Base-by-base conservation (phyloP, 345 rosid genomes). In the Populus simonii region DNA sequence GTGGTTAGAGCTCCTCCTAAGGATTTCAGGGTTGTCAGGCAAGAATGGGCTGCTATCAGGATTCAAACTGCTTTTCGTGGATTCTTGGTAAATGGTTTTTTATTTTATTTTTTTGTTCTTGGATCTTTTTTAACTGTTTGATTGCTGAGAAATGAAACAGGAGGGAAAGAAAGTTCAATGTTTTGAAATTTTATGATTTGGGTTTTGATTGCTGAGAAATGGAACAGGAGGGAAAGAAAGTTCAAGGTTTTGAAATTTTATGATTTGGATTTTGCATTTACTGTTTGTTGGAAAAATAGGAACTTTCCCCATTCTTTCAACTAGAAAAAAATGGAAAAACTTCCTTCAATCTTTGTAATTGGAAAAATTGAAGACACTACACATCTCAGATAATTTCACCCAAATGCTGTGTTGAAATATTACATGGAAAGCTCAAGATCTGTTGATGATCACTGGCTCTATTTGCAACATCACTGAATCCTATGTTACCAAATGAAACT, bases 61-160 rank as follows among this genome's bases (percentile, higher is more conserved):
- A 88, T 95, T 74, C 99, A 95, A 76, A 92, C 99, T 3, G 92
- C 99, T 80, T 95, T 95, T 75, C 93, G 98, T 4, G 96, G 92
- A 41, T 93, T 95, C 89, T 81, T 95, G 94, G 98, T 95, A 82
- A 86, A 73, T 78, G 33, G 17, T 8, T 29, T 33, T 38, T 72
- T 27, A 27, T 27, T 27, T 36, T 73, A 36, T 74, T n/a, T 25
- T 12, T 63, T 2, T 39, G 17, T 43, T 63, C 6, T 43, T 51
- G 8, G n/a, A 36, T n/a, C 41, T 8, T 27, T 47, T 51, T 31
- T 29, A 6, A 63, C 39, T 35, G 41, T 38, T 71, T 27, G 49
- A 23, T 43, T 69, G 47, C 45, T 49, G 51, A 55, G 81, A n/a
- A 43, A 62, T 43, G 57, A n/a, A 51, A 18, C 0, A 17, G 57